Evolutionary conservation across 495 filamentous ascomycete genomes (phyloP).

Genomic region (Podospora pseudopauciseta): DNA sequence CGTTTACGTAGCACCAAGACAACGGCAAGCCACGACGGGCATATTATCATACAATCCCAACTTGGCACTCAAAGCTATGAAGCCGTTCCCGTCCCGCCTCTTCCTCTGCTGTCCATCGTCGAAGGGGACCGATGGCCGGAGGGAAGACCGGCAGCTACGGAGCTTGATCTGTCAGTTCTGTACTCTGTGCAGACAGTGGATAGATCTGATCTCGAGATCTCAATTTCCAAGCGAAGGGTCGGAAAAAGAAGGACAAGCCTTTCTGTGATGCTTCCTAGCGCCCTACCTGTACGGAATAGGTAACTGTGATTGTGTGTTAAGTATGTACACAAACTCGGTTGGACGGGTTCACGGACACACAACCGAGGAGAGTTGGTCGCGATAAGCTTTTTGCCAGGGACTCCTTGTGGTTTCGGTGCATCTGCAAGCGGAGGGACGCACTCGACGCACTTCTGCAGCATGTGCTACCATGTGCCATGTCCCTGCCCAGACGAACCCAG

Average conservation of each 20-base stretch:
- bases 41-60: not conserved
- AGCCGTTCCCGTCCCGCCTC: not conserved
- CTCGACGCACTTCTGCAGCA: too few species aligned
- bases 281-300: too few species aligned
- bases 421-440: not conserved
- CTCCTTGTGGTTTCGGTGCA: not conserved
- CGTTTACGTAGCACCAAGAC: not conserved
- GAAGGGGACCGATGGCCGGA: not conserved
- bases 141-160: too few species aligned
- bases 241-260: not conserved
- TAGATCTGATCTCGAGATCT: too few species aligned
- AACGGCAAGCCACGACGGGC: not conserved
- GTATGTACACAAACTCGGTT: not conserved
- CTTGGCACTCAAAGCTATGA: not conserved
- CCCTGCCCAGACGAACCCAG: not conserved
- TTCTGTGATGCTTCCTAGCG: too few species aligned
- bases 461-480: not conserved
- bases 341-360: not conserved
- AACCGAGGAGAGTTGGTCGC: not conserved
- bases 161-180: too few species aligned
- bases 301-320: too few species aligned
- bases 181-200: too few species aligned
- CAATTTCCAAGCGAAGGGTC: not conserved
- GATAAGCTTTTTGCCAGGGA: constrained; percentile 5
- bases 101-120: not conserved